Conservation (phyloP, 1,284 basidiomycete genomes). For the Puccinia novopanici region DNA sequence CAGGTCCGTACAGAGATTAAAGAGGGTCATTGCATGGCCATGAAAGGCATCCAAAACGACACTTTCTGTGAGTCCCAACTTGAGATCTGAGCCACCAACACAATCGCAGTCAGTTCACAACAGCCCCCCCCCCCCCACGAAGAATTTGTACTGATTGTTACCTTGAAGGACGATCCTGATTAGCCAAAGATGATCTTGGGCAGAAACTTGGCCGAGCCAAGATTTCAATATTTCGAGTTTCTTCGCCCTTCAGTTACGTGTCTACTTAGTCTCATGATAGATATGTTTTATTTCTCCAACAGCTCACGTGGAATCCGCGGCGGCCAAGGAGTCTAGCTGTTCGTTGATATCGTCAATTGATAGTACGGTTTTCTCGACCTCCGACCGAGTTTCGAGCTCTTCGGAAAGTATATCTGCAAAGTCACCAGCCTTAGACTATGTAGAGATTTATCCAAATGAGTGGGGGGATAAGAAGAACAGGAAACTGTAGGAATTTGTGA, state of each 20-base stretch:
- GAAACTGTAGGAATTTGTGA: neutral
- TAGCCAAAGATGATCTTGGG: slow-evolving; percentile 86
- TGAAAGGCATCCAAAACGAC: slow-evolving; percentile 84
- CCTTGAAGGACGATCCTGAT: slow-evolving; percentile 90
- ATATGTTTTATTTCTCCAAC: neutral
- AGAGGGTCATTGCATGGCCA: slow-evolving; percentile 82
- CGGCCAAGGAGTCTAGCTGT: slow-evolving; percentile 73
- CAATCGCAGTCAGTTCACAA: neutral
- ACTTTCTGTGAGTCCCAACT: slow-evolving; percentile 67
- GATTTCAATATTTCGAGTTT: slow-evolving; percentile 74
- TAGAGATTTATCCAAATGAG: neutral
- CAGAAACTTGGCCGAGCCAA: slow-evolving; percentile 74
- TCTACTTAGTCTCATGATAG: neutral
- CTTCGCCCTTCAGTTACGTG: slow-evolving; percentile 64
- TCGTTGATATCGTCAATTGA: slow-evolving; percentile 78
- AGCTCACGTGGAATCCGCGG: slow-evolving; percentile 69
- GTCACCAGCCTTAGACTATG: slow-evolving; percentile 66
- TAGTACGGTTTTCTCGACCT: slow-evolving; percentile 73
- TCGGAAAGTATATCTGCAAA: slow-evolving; percentile 82
- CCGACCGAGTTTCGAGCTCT: slow-evolving; percentile 78
- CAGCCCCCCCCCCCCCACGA: neutral
- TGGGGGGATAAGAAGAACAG: neutral
- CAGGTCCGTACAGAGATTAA: slow-evolving; percentile 90
- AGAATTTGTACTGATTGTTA: slow-evolving; percentile 55
- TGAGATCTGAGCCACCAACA: slow-evolving; percentile 58